phyloP scores from a whole-genome alignment of 2,329 filamentous ascomycete genomes.

The Grosmannia clavigera region DNA sequence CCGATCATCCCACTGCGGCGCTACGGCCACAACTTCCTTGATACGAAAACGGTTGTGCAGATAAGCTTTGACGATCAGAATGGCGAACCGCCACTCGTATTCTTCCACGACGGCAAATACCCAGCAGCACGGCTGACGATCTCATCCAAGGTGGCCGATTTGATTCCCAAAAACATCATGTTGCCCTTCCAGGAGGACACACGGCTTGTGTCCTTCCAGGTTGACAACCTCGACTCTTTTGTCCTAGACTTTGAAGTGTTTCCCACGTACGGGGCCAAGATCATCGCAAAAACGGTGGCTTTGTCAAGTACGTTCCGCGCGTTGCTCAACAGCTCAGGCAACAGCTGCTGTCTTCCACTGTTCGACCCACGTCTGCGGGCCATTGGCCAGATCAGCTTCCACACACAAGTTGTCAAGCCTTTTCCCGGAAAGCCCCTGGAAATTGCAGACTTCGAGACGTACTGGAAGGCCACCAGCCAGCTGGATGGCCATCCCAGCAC shows the following conservation, averaged over 20 bases:
- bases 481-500: constrained; percentile 75
- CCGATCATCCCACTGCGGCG: constrained; percentile 89
- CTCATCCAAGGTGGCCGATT: constrained; percentile 87
- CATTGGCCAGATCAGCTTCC: constrained; percentile 89
- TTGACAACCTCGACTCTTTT: constrained; percentile 86
- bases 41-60: constrained; percentile 92
- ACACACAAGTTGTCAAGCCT: constrained; percentile 91
- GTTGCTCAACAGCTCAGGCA: constrained; percentile 60
- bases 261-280: constrained; percentile 91
- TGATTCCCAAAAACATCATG: constrained; percentile 93
- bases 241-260: constrained; percentile 96
- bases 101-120: constrained; percentile 95
- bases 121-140: constrained; percentile 90
- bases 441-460: constrained; percentile 96
- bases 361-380: constrained; percentile 86
- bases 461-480: constrained; percentile 97
- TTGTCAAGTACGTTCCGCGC: constrained; percentile 76
- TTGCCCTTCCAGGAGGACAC: constrained; percentile 94
- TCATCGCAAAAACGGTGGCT: constrained; percentile 91
- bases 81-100: constrained; percentile 67
- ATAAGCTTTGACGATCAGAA: constrained; percentile 76
- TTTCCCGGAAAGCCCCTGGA: constrained; percentile 87
- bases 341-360: constrained; percentile 70
- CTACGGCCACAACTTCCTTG: constrained; percentile 96
- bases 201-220: constrained; percentile 85